Conservation (phyloP, 1,139 yeast genomes). For the Magnusiomyces suaveolens region DNA sequence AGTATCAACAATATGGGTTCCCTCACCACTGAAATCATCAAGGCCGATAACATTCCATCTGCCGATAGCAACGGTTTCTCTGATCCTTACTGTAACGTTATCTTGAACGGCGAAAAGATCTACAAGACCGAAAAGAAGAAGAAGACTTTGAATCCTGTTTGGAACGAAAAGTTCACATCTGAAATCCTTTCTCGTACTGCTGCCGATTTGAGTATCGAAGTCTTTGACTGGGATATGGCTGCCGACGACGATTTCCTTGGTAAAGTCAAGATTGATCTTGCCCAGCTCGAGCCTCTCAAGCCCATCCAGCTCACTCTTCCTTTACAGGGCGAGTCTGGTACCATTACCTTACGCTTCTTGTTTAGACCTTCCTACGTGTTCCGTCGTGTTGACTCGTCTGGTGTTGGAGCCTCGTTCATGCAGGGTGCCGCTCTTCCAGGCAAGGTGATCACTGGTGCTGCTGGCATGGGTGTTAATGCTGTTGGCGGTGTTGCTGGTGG, state of each 20-base stretch:
- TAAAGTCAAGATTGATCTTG: slow-evolving; percentile 47
- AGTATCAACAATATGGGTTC: slow-evolving; percentile 68
- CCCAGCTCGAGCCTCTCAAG: slow-evolving; percentile 50
- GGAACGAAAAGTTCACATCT: slow-evolving; percentile 59
- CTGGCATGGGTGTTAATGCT: slow-evolving; percentile 32
- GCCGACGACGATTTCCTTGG: slow-evolving; percentile 79
- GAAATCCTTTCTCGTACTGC: slow-evolving; percentile 52
- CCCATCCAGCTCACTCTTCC: slow-evolving; percentile 46
- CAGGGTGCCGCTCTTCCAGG: slow-evolving; percentile 20
- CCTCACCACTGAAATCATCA: slow-evolving; percentile 50
- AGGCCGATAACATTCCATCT: slow-evolving; percentile 63
- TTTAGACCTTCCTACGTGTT: slow-evolving; percentile 66
- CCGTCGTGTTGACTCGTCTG: slow-evolving; percentile 29
- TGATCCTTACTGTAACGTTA: slow-evolving; percentile 75
- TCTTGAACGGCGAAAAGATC: slow-evolving; percentile 51
- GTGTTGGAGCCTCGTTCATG: slow-evolving; percentile 23
- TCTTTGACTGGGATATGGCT: slow-evolving; percentile 90
- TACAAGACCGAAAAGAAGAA: slow-evolving; percentile 71
- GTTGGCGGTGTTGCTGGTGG: slow-evolving; percentile 39
- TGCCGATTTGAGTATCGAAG: slow-evolving; percentile 47
- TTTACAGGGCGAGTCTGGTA: slow-evolving; percentile 47
- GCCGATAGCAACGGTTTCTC: slow-evolving; percentile 88
- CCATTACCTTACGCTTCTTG: slow-evolving; percentile 45
- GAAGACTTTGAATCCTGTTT: slow-evolving; percentile 78
- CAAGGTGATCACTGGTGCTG: slow-evolving; percentile 25